phyloP scores from a whole-genome alignment of 2,329 filamentous ascomycete genomes.

The Grosmannia huntii region DNA sequence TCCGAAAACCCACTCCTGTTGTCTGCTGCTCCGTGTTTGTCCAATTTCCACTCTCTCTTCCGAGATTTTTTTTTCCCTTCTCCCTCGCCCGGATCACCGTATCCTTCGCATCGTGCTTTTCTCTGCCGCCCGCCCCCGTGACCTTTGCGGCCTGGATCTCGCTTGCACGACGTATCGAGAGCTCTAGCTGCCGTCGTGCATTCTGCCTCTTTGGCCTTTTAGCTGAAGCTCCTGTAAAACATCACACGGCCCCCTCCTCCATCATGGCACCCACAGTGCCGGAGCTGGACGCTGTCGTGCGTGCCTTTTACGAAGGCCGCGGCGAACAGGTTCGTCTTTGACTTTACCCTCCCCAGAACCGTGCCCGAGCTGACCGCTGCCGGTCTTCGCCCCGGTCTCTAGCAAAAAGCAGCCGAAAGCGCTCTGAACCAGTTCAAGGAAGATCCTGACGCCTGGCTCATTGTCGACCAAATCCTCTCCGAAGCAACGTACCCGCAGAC shows the following conservation, averaged over 20 bases:
- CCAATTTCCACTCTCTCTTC: not conserved
- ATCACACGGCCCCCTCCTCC: constrained; percentile 10
- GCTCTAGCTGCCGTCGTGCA: not conserved
- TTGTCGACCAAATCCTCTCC: constrained; percentile 93
- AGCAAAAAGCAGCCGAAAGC: constrained; percentile 95
- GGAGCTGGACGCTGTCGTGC: constrained; percentile 94
- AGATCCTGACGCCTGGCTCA: constrained; percentile 93
- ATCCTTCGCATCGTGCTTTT: not conserved
- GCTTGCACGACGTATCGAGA: not conserved
- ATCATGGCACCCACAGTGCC: constrained; percentile 62
- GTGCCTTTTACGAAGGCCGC: constrained; percentile 92
- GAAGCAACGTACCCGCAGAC: constrained; percentile 90
- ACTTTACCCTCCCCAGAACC: not conserved
- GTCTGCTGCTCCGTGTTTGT: not conserved
- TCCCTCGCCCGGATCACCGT: not conserved
- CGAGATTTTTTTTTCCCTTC: not conserved
- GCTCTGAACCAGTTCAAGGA: constrained; percentile 98
- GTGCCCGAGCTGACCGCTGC: constrained; percentile 23
- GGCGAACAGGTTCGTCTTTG: constrained; percentile 64
- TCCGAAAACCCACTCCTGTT: not conserved
- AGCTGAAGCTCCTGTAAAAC: not conserved
- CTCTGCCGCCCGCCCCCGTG: not conserved
- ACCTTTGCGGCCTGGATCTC: not conserved
- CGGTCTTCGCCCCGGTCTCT: constrained; percentile 19
- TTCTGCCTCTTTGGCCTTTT: not conserved